A percentile compares a stretch with the other conserved stretches of the same genome.
phyloP scores from a whole-genome alignment of 2,329 filamentous ascomycete species.

The Parasarocladium wereldwijsianum region DNA sequence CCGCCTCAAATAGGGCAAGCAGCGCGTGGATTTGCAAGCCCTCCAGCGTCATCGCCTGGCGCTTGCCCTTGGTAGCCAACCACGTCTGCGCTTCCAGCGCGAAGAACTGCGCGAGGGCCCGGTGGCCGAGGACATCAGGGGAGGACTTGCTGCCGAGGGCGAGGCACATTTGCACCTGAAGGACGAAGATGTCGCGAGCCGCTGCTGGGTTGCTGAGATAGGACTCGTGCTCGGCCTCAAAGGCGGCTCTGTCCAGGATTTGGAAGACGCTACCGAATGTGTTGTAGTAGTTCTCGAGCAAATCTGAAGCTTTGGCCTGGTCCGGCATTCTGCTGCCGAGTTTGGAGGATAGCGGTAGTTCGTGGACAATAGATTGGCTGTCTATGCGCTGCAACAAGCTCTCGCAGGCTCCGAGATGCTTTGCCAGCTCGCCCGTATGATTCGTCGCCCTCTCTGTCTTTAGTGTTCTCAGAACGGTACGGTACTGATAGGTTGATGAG shows the following conservation, averaged over 20 bases:
- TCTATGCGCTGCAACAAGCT: too few relatives aligned
- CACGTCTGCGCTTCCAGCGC: conserved; percentile 11
- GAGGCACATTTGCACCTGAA: conserved; percentile 10
- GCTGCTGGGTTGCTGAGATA: conserved; percentile 7
- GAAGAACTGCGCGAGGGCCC: conserved; percentile 6
- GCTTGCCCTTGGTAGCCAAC: conserved; percentile 7
- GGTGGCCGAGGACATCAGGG: conserved; percentile 8
- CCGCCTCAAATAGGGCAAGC: conserved; percentile 10
- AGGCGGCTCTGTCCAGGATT: conserved; percentile 25
- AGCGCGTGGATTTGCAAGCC: conserved; percentile 17
- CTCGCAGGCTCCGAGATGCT: too few relatives aligned
- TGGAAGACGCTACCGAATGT: conserved; percentile 25
- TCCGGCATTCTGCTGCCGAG: too few relatives aligned
- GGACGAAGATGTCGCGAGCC: conserved; percentile 9
- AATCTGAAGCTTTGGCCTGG: conserved; percentile 12
- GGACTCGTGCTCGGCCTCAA: conserved; percentile 18
- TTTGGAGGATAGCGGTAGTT: too few relatives aligned
- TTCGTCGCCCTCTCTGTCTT: too few relatives aligned
- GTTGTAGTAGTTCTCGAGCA: conserved; percentile 23
- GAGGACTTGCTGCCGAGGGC: conserved; percentile 10
- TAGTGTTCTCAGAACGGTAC: too few relatives aligned
- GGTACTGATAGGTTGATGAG: too few relatives aligned
- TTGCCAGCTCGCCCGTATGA: too few relatives aligned
- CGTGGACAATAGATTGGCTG: too few relatives aligned
- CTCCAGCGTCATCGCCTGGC: conserved; percentile 14